Evolutionary conservation across 805 yeast genomes (phyloP).

Genomic region (Ogataea trehaloabstinens): DNA sequence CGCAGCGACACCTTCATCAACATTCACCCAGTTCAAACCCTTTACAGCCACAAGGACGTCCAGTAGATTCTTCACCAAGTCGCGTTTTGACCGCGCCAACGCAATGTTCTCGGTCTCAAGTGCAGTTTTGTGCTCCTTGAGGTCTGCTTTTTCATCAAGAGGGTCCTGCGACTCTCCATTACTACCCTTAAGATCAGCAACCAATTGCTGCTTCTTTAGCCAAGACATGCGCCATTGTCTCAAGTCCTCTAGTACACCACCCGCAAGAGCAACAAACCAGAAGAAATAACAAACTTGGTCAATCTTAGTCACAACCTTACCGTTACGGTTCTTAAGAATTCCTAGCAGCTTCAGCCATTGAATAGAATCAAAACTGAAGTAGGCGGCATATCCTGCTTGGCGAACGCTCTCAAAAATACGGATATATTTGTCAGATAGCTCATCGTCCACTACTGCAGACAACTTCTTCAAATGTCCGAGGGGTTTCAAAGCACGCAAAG

Average conservation of each 20-base stretch:
- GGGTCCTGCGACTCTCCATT: constrained; percentile 35
- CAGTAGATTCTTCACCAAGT: constrained; percentile 70
- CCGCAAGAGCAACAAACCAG: constrained; percentile 73
- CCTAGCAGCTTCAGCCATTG: constrained; percentile 62
- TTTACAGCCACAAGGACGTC: constrained; percentile 77
- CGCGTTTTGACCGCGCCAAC: constrained; percentile 48
- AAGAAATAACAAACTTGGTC: constrained; percentile 62
- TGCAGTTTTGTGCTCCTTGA: constrained; percentile 28
- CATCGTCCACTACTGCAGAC: constrained; percentile 63
- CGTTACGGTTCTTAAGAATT: constrained; percentile 38
- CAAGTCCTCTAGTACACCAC: constrained; percentile 59
- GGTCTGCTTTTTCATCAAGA: constrained; percentile 15
- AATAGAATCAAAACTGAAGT: constrained; percentile 61
- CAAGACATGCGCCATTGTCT: constrained; percentile 48
- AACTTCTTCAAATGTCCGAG: constrained; percentile 70
- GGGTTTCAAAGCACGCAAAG: constrained; percentile 81
- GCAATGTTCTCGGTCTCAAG: constrained; percentile 41
- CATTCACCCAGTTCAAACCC: constrained; percentile 55
- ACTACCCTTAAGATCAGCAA: constrained; percentile 8
- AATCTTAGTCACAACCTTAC: constrained; percentile 37
- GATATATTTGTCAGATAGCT: constrained; percentile 58
- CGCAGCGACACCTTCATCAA: constrained; percentile 80
- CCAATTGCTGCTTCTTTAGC: constrained; percentile 34
- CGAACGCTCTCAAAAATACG: constrained; percentile 53
- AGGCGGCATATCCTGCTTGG: constrained; percentile 61